Conservation (phyloP, 1,284 basidiomycete species). For the Puccinia horiana region DNA sequence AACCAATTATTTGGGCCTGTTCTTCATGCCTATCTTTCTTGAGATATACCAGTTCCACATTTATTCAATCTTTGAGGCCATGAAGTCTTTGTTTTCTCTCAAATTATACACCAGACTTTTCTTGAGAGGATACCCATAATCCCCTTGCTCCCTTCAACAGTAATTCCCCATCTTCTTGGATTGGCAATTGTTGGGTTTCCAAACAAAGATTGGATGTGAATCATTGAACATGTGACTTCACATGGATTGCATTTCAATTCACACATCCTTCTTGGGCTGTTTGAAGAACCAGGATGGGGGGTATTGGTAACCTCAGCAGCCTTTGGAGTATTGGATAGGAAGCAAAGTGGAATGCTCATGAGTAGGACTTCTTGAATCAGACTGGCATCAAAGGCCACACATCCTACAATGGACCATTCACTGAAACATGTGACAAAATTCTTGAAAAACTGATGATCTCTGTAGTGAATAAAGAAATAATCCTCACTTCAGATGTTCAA, state of each 20-base stretch:
- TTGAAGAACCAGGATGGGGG: neutral
- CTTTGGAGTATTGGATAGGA: neutral
- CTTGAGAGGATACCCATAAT: neutral
- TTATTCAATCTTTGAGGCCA: conserved; percentile 1
- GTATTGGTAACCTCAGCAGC: neutral
- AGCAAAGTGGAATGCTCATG: neutral
- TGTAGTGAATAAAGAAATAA: neutral
- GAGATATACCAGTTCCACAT: neutral
- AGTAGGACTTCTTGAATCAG: neutral
- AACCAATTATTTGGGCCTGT: neutral
- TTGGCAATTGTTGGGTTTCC: neutral
- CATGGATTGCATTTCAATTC: neutral
- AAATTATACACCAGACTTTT: neutral
- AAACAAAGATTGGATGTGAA: neutral
- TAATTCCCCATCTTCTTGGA: neutral
- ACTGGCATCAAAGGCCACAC: neutral
- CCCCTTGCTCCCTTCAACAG: neutral
- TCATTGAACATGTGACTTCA: neutral
- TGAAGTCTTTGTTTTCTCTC: neutral
- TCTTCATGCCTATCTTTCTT: neutral
- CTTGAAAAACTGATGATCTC: neutral
- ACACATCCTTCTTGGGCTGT: neutral
- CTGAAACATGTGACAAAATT: too few species aligned
- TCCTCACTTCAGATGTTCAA: conserved; percentile 56
- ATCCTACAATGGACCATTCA: neutral